These are phyloP conservation scores for Aspergillus neotritici DNA, from an alignment of 2,329 filamentous ascomycete species.

Conservation along the genomic window DNA sequence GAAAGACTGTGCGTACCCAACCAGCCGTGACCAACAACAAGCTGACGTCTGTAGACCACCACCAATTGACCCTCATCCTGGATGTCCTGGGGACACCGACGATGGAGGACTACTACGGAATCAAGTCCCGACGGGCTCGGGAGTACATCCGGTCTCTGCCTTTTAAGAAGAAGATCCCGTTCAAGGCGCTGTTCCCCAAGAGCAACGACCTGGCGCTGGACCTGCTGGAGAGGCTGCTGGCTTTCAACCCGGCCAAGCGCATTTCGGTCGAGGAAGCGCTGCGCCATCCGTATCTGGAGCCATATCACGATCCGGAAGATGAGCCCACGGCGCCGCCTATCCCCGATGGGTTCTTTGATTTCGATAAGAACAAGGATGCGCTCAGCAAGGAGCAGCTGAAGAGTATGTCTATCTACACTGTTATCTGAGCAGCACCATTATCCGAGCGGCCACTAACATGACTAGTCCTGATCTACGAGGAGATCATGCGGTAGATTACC, in stretches of 20 bases:
- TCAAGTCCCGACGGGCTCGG: slow-evolving; percentile 93
- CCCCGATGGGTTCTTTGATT: slow-evolving; percentile 98
- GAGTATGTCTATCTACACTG: slow-evolving; percentile 45
- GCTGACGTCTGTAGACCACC: slow-evolving; percentile 62
- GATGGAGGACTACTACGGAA: slow-evolving; percentile 99
- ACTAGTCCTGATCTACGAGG: slow-evolving; percentile 81
- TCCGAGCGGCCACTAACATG: slow-evolving; percentile 11
- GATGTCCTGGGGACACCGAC: slow-evolving; percentile 96
- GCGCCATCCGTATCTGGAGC: slow-evolving; percentile 96
- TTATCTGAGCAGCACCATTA: neutral
- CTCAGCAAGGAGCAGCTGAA: slow-evolving; percentile 98
- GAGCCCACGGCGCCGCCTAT: slow-evolving; percentile 96
- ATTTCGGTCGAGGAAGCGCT: slow-evolving; percentile 97
- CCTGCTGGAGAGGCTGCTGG: slow-evolving; percentile 87
- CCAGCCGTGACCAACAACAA: neutral
- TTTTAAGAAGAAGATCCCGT: slow-evolving; percentile 99
- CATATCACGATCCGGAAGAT: slow-evolving; percentile 97
- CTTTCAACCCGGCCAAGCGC: slow-evolving; percentile 97
- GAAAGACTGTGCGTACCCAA: slow-evolving; percentile 75
- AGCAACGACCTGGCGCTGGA: slow-evolving; percentile 96
- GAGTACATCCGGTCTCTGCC: slow-evolving; percentile 97
- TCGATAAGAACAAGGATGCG: slow-evolving; percentile 99
- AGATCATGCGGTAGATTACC: slow-evolving; percentile 68
- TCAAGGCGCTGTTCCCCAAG: slow-evolving; percentile 95
- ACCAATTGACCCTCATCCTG: slow-evolving; percentile 93